These are phyloP conservation scores for Miscanthus lutarioriparius DNA, from an alignment of 176 grass and related monocot genomes.

Conservation along the genomic window DNA sequence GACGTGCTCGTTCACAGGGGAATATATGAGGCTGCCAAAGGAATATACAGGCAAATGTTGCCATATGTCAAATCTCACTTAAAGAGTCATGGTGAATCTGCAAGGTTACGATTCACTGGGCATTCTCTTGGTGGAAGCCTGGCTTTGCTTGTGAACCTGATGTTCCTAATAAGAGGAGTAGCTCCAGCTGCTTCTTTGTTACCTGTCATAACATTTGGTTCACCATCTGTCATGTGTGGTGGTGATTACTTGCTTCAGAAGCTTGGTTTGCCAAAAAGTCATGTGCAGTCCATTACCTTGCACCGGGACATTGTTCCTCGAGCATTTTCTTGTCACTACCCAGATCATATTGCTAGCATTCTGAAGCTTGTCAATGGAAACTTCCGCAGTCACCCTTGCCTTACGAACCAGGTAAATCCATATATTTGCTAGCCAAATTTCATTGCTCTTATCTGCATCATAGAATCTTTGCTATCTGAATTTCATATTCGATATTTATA, in stretches of 20 bases:
- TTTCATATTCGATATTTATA: background rate
- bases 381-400: conserved; percentile 75
- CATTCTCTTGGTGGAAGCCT: conserved; percentile 43
- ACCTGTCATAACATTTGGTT: conserved; percentile 77
- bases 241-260: conserved; percentile 71
- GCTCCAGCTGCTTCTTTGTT: conserved; percentile 52
- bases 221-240: conserved; percentile 84
- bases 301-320: conserved; percentile 88
- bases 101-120: conserved; percentile 62
- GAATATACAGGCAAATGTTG: conserved; percentile 80
- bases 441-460: background rate
- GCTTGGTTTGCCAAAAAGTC: conserved; percentile 60
- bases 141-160: conserved; percentile 33
- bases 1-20: conserved; percentile 80
- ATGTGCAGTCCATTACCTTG: conserved; percentile 67
- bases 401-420: conserved; percentile 63
- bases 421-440: background rate
- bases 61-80: conserved; percentile 72
- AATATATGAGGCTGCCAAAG: conserved; percentile 87
- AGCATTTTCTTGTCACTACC: conserved; percentile 83
- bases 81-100: conserved; percentile 38
- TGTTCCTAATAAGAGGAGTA: conserved; percentile 64
- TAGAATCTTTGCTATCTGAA: background rate
- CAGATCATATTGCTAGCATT: conserved; percentile 75
- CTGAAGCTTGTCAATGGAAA: conserved; percentile 79